Evolutionary conservation across 495 filamentous ascomycete genomes (phyloP), one percentile per base, ranked within the genome.

Genomic region (Aspergillus asperescens): DNA sequence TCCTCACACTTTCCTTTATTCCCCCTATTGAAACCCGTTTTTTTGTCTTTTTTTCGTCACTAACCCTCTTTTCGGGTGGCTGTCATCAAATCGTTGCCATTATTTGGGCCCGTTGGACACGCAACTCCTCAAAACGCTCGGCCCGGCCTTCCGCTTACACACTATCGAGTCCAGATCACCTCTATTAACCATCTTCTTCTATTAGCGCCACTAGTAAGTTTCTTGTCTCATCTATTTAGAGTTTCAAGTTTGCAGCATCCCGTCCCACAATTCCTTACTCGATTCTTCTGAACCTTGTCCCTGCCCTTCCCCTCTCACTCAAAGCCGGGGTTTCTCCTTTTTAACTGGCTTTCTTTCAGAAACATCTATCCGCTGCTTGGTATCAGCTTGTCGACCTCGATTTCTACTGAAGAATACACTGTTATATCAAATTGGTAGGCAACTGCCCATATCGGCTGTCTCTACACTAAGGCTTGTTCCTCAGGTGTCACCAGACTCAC

Each of bases 261-360:
- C 40, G 39, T 52, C 40, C 50, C 50, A 38, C 50, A 42, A 45
- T 25, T 50, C n/a, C 47, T 50, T 40, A 35, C 40, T 42, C 40
- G 20, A 16, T 52, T 22, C 16, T 41, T 48, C 19, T 42, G 25
- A 42, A 28, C 38, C 48, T 45, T 52, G 39, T 44, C 29, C 48
- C 40, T 52, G 50, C 27, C 20, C 23, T 44, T 42, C 40, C 50
- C 39, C 50, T 43, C 50, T 43, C 48, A 20, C 25, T 40, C 27
- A 35, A 38, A 43, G 18, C 22, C 22, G 13, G 22, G 15, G 7
- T 32, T 27, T 39, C 25, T 32, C 39, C 46, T 32, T 49, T 23
- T 35, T 49, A 27, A 28, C 40, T 38, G 40, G 31, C 28, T 18
- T 35, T 19, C 28, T n/a, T 41, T 35, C 28, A 44, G 29, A 27